phyloP scores from a whole-genome alignment of 179 eudicot species.

The Drosera spatulata region DNA sequence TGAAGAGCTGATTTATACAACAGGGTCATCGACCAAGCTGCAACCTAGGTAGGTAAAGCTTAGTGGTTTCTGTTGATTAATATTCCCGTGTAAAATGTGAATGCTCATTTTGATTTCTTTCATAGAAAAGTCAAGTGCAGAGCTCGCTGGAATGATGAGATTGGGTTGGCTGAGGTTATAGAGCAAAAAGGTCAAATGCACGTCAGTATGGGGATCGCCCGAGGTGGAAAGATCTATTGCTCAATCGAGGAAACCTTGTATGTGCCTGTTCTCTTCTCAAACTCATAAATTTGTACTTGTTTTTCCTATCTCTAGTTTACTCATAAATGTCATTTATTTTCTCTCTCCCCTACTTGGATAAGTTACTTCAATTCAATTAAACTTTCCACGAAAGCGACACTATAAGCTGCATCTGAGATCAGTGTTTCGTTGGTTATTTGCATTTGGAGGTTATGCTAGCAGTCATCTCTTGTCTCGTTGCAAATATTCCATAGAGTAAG shows the following conservation, averaged over 20 bases:
- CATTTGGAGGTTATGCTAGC: not conserved
- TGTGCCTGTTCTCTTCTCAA: conserved; percentile 13
- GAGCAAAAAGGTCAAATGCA: conserved; percentile 58
- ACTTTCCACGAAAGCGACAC: no score
- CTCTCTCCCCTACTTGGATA: no score
- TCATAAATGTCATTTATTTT: no score
- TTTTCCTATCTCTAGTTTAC: no score
- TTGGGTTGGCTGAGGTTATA: conserved; percentile 73
- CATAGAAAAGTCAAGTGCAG: conserved; percentile 44
- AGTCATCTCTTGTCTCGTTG: not conserved
- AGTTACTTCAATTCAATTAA: no score
- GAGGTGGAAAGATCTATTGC: conserved; percentile 47
- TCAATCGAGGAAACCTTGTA: conserved; percentile 76
- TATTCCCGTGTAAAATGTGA: not conserved
- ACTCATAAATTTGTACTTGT: no score
- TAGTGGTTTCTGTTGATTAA: not conserved
- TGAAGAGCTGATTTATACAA: conserved; percentile 23
- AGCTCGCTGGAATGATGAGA: conserved; percentile 56
- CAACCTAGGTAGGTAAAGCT: conserved; percentile 32
- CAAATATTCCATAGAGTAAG: not conserved
- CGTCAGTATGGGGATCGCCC: conserved; percentile 61
- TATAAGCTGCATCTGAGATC: no score
- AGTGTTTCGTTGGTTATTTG: no score
- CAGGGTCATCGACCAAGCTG: conserved; percentile 25
- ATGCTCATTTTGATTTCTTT: conserved; percentile 1